Evolutionary conservation across 768 basidiomycete genomes (phyloP).

Genomic region (Tylopilus felleus): DNA sequence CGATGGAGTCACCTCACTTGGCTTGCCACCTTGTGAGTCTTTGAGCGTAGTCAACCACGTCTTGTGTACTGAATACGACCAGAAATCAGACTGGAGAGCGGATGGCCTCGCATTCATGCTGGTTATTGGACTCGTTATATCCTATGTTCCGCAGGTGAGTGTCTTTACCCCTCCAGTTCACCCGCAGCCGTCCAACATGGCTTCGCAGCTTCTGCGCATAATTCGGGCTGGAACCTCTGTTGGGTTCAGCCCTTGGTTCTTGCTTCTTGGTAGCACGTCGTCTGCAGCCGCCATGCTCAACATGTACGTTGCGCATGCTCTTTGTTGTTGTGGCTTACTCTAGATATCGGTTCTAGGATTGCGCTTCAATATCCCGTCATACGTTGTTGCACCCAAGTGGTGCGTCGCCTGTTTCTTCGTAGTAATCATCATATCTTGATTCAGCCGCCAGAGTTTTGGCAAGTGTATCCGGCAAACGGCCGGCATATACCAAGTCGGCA

Average conservation of each 20-base stretch:
- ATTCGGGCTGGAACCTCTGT: conserved; percentile 74
- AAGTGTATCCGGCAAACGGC: conserved; percentile 77
- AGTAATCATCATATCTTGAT: neutral
- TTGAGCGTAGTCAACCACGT: fast-evolving
- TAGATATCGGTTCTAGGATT: conserved; percentile 44
- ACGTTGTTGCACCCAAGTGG: conserved; percentile 74
- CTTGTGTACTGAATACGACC: neutral
- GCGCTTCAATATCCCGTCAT: conserved; percentile 83
- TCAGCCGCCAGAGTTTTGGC: conserved; percentile 51
- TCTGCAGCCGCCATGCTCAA: conserved; percentile 82
- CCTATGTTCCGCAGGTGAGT: conserved; percentile 79
- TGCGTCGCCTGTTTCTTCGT: conserved; percentile 36
- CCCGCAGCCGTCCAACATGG: neutral
- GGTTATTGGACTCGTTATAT: conserved; percentile 74
- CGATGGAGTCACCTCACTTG: conserved; percentile 1
- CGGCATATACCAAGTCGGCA: conserved; percentile 75
- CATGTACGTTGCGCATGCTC: conserved; percentile 45
- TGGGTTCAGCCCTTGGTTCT: conserved; percentile 89
- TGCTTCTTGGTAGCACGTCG: conserved; percentile 84
- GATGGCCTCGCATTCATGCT: conserved; percentile 55
- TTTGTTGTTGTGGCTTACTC: neutral
- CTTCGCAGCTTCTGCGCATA: conserved; percentile 73
- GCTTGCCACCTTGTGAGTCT: conserved; percentile 21
- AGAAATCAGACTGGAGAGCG: conserved; percentile 75
- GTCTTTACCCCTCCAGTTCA: neutral